phyloP scores from a whole-genome alignment of 2,329 filamentous ascomycete genomes.

The Neodidymelliopsis sp. region DNA sequence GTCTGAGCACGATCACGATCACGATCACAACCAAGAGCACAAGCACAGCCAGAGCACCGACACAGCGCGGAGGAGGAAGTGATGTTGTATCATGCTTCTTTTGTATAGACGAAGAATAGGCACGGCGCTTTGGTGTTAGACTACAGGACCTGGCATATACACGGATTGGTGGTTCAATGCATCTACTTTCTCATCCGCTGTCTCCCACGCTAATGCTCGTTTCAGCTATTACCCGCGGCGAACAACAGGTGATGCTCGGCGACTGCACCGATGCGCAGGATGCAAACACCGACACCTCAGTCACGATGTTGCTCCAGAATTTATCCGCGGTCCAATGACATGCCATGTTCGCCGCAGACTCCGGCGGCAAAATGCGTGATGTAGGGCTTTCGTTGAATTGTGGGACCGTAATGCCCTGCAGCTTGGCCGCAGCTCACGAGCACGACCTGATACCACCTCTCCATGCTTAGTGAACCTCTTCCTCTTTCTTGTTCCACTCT shows the following conservation, averaged over 20 bases:
- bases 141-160: slow-evolving; percentile 24
- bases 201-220: slow-evolving; percentile 15
- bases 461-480: slow-evolving; percentile 14
- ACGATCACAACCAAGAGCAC: slow-evolving; percentile 38
- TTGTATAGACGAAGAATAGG: slow-evolving; percentile 23
- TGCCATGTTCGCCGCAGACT: slow-evolving; percentile 30
- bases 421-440: background rate
- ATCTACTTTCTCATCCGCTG: slow-evolving; percentile 6
- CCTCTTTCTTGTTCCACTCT: background rate
- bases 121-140: slow-evolving; percentile 35
- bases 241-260: slow-evolving; percentile 14
- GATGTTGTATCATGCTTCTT: slow-evolving; percentile 28
- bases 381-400: slow-evolving; percentile 17
- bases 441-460: slow-evolving; percentile 16
- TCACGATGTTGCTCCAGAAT: slow-evolving; percentile 16
- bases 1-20: slow-evolving; percentile 39
- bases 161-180: slow-evolving; percentile 12
- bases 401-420: slow-evolving; percentile 10
- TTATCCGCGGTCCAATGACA: slow-evolving; percentile 38
- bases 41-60: slow-evolving; percentile 27
- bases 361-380: slow-evolving; percentile 44
- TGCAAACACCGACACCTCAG: slow-evolving; percentile 8
- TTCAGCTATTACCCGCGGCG: slow-evolving; percentile 20
- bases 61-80: slow-evolving; percentile 27
- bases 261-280: slow-evolving; percentile 14